Evolutionary conservation across 768 basidiomycete species (phyloP).

Genomic region (Podaxis pistillaris): DNA sequence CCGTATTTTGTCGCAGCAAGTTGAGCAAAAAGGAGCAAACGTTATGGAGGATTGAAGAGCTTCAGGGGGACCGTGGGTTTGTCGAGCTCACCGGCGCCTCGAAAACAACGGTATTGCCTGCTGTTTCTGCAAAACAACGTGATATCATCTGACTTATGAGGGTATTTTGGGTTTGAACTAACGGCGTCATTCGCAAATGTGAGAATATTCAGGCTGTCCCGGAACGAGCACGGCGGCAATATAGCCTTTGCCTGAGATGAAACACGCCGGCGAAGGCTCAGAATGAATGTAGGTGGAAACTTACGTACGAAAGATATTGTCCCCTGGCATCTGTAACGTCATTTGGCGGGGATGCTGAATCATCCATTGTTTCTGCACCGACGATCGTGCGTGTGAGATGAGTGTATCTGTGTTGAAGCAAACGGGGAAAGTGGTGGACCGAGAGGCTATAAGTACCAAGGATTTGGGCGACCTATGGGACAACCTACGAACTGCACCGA

Average conservation of each 20-base stretch:
- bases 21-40: background rate
- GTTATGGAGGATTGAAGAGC: background rate
- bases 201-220: background rate
- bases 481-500: background rate
- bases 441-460: background rate
- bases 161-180: background rate
- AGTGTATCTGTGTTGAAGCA: background rate
- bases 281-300: background rate
- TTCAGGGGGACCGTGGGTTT: background rate
- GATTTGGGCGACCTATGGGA: background rate
- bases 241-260: background rate
- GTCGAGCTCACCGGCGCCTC: background rate
- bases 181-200: background rate
- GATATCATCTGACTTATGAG: background rate
- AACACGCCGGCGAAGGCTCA: background rate
- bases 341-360: background rate
- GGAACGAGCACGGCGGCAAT: background rate
- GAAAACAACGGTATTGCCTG: background rate
- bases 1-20: background rate
- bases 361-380: background rate
- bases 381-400: background rate
- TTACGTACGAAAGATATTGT: background rate
- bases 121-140: background rate
- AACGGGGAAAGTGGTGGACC: background rate
- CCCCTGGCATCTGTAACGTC: background rate